Conservation (phyloP, 2,329 filamentous ascomycete genomes). For the Epichloe glyceriae region DNA sequence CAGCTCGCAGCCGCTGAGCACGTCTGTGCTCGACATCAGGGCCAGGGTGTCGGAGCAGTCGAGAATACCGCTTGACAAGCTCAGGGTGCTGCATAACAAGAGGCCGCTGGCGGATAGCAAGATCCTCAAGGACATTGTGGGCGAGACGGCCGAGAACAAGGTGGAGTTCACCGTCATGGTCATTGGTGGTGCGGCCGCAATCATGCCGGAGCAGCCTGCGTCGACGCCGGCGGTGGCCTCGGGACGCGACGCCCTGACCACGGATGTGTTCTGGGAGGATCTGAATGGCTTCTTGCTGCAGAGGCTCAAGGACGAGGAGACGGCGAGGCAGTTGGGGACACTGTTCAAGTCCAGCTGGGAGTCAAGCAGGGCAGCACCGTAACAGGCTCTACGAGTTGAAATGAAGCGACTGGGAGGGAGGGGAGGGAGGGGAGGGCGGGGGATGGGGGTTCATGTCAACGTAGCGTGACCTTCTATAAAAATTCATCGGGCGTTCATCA, state of each 20-base stretch:
- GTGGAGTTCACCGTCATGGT: slow-evolving; percentile 84
- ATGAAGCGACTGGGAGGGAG: background rate
- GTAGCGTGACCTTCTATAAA: background rate
- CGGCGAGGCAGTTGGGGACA: slow-evolving; percentile 49
- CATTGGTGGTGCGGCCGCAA: slow-evolving; percentile 51
- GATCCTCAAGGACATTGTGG: slow-evolving; percentile 59
- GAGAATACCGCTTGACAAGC: slow-evolving; percentile 56
- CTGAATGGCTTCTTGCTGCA: slow-evolving; percentile 68
- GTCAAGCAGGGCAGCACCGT: slow-evolving; percentile 23
- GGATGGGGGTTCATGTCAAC: background rate
- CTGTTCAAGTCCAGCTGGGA: slow-evolving; percentile 65
- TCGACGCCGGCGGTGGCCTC: slow-evolving; percentile 17
- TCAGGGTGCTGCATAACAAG: slow-evolving; percentile 77
- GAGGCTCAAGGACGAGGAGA: slow-evolving; percentile 57
- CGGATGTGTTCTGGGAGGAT: slow-evolving; percentile 76
- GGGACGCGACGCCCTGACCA: slow-evolving; percentile 51
- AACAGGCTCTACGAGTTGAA: background rate
- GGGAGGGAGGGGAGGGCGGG: too few relatives aligned
- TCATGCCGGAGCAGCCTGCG: slow-evolving; percentile 26
- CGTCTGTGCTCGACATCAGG: slow-evolving; percentile 71
- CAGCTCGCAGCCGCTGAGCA: slow-evolving; percentile 47
- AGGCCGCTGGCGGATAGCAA: slow-evolving; percentile 73
- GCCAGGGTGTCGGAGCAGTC: slow-evolving; percentile 50
- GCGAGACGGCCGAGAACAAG: slow-evolving; percentile 26
- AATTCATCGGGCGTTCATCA: background rate